Conservation (phyloP, 2,329 filamentous ascomycete genomes). For the Calonectria naviculata region DNA sequence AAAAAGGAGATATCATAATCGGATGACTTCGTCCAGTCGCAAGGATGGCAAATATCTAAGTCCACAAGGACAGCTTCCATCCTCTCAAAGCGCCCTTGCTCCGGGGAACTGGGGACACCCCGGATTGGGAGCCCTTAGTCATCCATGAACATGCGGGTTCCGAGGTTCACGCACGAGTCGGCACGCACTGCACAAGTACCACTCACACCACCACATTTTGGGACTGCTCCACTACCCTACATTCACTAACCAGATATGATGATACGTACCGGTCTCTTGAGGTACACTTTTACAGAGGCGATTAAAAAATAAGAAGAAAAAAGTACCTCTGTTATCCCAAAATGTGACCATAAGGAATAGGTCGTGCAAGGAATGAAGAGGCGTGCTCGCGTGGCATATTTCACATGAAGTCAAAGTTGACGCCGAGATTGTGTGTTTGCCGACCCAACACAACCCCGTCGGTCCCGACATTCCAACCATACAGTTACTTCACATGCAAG, state of each 20-base stretch:
- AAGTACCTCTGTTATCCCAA: too few species aligned
- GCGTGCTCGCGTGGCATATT: not conserved
- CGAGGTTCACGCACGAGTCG: slow-evolving; percentile 8
- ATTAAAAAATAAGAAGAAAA: too few species aligned
- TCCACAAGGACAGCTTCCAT: slow-evolving; percentile 10
- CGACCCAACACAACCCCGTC: not conserved
- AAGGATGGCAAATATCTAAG: slow-evolving; percentile 28
- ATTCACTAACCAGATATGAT: not conserved
- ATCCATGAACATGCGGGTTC: not conserved
- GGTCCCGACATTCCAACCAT: not conserved
- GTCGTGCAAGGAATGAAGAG: not conserved
- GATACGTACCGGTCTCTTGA: not conserved
- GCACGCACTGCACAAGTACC: slow-evolving; percentile 1
- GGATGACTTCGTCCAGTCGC: slow-evolving; percentile 26
- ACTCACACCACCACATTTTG: not conserved
- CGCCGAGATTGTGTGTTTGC: not conserved
- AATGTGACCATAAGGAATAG: not conserved
- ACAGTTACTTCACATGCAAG: not conserved
- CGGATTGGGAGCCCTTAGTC: slow-evolving; percentile 16
- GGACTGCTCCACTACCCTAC: not conserved
- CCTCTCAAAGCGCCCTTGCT: slow-evolving; percentile 22
- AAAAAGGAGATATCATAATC: slow-evolving; percentile 22
- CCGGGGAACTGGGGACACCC: slow-evolving; percentile 11
- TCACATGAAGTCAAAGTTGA: not conserved
- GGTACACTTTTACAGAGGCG: too few species aligned